phyloP scores from a whole-genome alignment of 257 asterid species.

The Capsicum chinense region DNA sequence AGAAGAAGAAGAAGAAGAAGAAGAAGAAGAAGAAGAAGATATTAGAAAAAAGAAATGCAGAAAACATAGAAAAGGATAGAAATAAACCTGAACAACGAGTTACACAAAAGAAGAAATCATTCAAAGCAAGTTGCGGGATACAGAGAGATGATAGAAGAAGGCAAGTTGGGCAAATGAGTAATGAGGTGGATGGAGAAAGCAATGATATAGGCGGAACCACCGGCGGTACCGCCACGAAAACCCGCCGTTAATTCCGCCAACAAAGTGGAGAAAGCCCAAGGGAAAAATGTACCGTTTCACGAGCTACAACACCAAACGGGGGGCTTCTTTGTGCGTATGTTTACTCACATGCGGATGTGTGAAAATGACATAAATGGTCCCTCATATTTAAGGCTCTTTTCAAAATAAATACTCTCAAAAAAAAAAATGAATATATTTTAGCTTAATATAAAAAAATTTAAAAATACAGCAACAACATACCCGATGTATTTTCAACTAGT shows the following conservation, averaged over 20 bases:
- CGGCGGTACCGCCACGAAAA: slow-evolving; percentile 39
- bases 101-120: slow-evolving; percentile 6
- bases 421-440: too few relatives aligned
- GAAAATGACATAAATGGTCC: background rate
- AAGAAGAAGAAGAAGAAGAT: background rate
- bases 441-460: too few relatives aligned
- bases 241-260: slow-evolving; percentile 31
- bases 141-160: slow-evolving; percentile 50
- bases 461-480: too few relatives aligned
- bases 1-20: background rate
- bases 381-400: background rate
- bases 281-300: background rate
- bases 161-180: background rate
- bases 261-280: background rate
- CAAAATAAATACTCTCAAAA: background rate
- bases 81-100: slow-evolving; percentile 34
- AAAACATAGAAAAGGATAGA: background rate
- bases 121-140: slow-evolving; percentile 23
- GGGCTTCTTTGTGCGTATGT: background rate
- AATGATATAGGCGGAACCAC: slow-evolving; percentile 32
- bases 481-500: too few relatives aligned
- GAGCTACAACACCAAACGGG: background rate
- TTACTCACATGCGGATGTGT: background rate
- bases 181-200: slow-evolving; percentile 35
- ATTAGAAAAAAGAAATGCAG: slow-evolving; percentile 1